phyloP scores from a whole-genome alignment of 23 red algal genomes.

The Gracilaria vermiculophylla region DNA sequence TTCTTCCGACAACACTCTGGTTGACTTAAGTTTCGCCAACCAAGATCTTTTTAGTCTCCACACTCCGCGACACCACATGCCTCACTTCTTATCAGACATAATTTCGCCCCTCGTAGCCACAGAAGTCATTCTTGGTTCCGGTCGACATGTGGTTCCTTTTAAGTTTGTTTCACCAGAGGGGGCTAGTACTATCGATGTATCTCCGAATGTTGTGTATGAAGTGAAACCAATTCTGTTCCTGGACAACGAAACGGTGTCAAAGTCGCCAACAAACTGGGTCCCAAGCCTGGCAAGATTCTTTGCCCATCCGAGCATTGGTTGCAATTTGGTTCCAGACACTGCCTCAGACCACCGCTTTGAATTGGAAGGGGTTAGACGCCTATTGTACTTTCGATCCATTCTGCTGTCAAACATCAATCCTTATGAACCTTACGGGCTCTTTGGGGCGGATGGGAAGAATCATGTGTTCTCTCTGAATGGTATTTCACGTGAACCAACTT shows the following conservation, averaged over 20 bases:
- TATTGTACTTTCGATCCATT: constrained; percentile 38
- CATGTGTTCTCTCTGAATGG: constrained; percentile 51
- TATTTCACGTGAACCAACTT: constrained; percentile 39
- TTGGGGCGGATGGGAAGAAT: constrained; percentile 51
- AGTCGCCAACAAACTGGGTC: constrained; percentile 37
- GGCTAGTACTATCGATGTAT: not conserved
- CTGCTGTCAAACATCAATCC: constrained; percentile 40
- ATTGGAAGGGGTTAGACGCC: not conserved
- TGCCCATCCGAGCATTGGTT: constrained; percentile 28
- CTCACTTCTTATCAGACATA: constrained; percentile 77
- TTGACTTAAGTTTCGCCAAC: constrained; percentile 27
- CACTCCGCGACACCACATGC: constrained; percentile 72
- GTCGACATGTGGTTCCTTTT: constrained; percentile 12
- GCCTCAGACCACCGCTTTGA: not conserved
- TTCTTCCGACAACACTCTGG: not conserved
- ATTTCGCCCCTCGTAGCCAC: constrained; percentile 40
- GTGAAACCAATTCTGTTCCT: constrained; percentile 47
- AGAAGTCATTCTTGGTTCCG: constrained; percentile 59
- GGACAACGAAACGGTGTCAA: constrained; percentile 5
- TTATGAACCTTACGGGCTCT: constrained; percentile 51
- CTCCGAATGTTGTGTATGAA: not conserved
- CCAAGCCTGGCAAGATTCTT: constrained; percentile 51
- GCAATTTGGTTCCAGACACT: constrained; percentile 7
- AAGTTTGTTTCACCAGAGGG: not conserved
- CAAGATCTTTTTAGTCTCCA: constrained; percentile 47